Evolutionary conservation across 2,329 filamentous ascomycete species (phyloP), one percentile per base, ranked within the genome.

Genomic region (Drechslerella stenobrocha): DNA sequence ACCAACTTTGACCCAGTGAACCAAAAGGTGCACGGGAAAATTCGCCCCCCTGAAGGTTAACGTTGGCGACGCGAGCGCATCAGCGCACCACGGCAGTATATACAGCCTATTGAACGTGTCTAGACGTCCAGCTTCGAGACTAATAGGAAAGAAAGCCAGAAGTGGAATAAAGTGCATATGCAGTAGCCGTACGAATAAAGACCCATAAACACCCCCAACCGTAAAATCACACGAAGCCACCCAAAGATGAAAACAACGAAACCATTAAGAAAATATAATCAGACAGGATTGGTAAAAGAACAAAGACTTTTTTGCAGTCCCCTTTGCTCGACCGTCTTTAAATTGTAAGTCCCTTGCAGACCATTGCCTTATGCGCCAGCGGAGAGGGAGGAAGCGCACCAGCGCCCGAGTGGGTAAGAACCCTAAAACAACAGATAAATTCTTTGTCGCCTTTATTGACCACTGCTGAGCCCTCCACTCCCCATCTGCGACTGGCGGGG

Each of bases 401-500:
- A 5, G 28, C 28, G 11, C 28, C 28, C 28, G 5, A 11, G 28
- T 11, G 11, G 28, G 5, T 30, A 30, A 30, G 11, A 11, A 11
- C 28, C 28, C 11, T 5, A 30, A 5, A 30, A 30, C 5, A 30
- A 30, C 28, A 30, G 15, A 26, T 2, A 15, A 32, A 2, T 24
- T 9, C 8, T 3, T 20, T 46, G 20, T 40, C 40, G 22, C 15
- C 9, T 22, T 15, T 35, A 47, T 11, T 47, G 28, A 18, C 52
- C 52, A 5, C 28, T 11, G 11, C 28, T 30, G 11, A 11, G 5
- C 22, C 37, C 15, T 15, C 23, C 37, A 35, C 57, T n/a, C n/a
- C n/a, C 58, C 52, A 64, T 64, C 48, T 58, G 48, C 1, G 47
- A 48, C 11, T 57, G 48, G n/a, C 55, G 47, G 20, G 63, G 63